Evolutionary conservation across 257 asterid species (phyloP), one percentile per base, ranked within the genome.

Genomic region (Gentiana dahurica): DNA sequence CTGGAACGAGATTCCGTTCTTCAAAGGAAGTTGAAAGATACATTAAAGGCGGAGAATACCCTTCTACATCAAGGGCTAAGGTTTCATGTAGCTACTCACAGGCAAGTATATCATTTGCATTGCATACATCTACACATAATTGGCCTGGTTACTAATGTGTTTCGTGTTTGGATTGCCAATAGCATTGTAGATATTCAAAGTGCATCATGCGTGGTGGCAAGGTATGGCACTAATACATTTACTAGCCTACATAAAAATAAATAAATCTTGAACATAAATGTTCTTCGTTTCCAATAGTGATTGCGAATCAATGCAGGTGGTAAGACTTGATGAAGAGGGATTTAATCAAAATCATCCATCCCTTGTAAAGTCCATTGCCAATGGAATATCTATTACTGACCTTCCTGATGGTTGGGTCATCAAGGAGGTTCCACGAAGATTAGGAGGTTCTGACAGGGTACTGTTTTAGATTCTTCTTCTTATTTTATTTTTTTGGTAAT

Each of bases 371-470:
- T 71, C 65, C 35, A 41, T 57, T 6, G 55, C 49, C 15, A 47
- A 71, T 58, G 65, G 73, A 13, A 36, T 41, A 37, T 61, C 82
- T 33, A 75, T 68, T 15, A 34, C 41, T 66, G 44, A 64, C 39
- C 80, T 86, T 65, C 97, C 95, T 1, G 87, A 86, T 65, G 97
- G 94, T 52, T 83, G 95, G 97, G 55, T 83, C 49, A 77, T 89
- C 52, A 86, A 81, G 76, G 77, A 80, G 64, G 84, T 80, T 51
- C 89, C 83, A 12, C 89, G 97, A 44, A 75, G 61, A 62, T 6
- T 5, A 38, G 34, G 48, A 46, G 39, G 37, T 56, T 13, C 39
- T 0, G 92, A 84, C 68, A 84, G 75, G 89, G 96, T 87, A 65
- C 58, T 67, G 12, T 65, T 46, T 57, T 61, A 12, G 68, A 34